These are phyloP conservation scores for Podospora tetraspora DNA, from an alignment of 495 filamentous ascomycete genomes.

Conservation along the genomic window DNA sequence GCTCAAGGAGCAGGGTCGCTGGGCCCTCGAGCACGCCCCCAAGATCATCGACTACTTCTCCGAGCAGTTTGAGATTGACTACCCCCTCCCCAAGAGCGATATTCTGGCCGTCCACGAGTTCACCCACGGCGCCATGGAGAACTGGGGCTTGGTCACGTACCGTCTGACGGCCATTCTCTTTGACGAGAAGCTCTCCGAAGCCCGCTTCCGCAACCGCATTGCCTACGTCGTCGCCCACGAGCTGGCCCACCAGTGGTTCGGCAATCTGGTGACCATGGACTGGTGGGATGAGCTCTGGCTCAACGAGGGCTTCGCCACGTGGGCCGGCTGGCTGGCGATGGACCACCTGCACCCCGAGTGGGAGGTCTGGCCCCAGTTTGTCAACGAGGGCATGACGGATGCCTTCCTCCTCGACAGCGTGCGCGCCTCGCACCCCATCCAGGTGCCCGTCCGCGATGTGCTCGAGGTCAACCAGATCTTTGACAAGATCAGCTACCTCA, in stretches of 20 bases:
- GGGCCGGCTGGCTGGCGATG: constrained; percentile 92
- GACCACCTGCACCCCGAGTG: constrained; percentile 91
- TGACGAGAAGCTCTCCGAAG: constrained; percentile 84
- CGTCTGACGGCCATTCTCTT: constrained; percentile 89
- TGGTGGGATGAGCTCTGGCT: constrained; percentile 97
- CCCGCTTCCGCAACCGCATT: constrained; percentile 80
- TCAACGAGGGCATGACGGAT: constrained; percentile 85
- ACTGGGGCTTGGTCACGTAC: constrained; percentile 97
- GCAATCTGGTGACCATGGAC: constrained; percentile 87
- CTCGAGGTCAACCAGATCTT: constrained; percentile 96
- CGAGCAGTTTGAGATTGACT: constrained; percentile 89
- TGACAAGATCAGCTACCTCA: constrained; percentile 90
- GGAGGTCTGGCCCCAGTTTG: constrained; percentile 94
- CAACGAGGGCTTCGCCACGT: constrained; percentile 95
- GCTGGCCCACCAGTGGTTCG: constrained; percentile 97
- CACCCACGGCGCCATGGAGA: constrained; percentile 58
- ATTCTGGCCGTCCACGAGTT: constrained; percentile 96
- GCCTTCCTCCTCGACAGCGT: constrained; percentile 85
- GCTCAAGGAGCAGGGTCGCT: constrained; percentile 79
- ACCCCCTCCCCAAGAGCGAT: constrained; percentile 92
- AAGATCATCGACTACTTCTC: constrained; percentile 93
- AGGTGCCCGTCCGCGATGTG: constrained; percentile 83
- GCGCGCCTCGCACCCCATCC: constrained; percentile 87
- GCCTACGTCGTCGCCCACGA: constrained; percentile 95
- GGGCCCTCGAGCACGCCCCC: constrained; percentile 79